Evolutionary conservation across 1,284 basidiomycete genomes (phyloP).

Genomic region (Papiliotrema nemorosa): DNA sequence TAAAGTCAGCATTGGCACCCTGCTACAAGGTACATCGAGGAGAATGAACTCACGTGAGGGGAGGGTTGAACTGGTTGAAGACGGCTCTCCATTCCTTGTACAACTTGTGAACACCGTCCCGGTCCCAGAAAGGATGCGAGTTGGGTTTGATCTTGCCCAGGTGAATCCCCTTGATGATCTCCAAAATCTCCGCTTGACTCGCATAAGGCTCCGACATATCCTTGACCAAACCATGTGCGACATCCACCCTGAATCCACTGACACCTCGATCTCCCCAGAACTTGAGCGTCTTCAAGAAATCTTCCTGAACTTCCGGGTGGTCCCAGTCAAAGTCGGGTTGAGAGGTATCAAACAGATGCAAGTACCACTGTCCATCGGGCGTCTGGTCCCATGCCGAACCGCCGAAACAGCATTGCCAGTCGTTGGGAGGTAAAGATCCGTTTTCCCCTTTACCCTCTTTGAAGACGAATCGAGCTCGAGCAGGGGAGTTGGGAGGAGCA

Average conservation of each 20-base stretch:
- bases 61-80: constrained; percentile 44
- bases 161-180: constrained; percentile 11
- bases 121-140: constrained; percentile 31
- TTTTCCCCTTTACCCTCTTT: constrained; percentile 56
- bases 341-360: constrained; percentile 64
- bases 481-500: constrained; percentile 58
- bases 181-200: constrained; percentile 12
- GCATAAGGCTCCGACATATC: constrained; percentile 13
- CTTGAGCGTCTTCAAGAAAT: constrained; percentile 63
- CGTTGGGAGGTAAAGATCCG: constrained; percentile 62
- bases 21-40: not conserved
- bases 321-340: constrained; percentile 80
- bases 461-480: constrained; percentile 75
- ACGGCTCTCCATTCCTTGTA: constrained; percentile 40
- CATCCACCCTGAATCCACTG: constrained; percentile 61
- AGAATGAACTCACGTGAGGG: constrained; percentile 30
- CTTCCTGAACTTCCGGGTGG: constrained; percentile 60
- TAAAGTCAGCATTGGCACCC: constrained; percentile 4
- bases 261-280: constrained; percentile 71
- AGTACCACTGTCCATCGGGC: constrained; percentile 63
- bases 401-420: constrained; percentile 67
- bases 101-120: constrained; percentile 37
- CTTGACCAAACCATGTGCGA: constrained; percentile 26
- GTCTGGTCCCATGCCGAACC: constrained; percentile 72
- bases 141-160: constrained; percentile 17